Conservation (phyloP, 164 flowering plant species). For the Magnolia officinalis region DNA sequence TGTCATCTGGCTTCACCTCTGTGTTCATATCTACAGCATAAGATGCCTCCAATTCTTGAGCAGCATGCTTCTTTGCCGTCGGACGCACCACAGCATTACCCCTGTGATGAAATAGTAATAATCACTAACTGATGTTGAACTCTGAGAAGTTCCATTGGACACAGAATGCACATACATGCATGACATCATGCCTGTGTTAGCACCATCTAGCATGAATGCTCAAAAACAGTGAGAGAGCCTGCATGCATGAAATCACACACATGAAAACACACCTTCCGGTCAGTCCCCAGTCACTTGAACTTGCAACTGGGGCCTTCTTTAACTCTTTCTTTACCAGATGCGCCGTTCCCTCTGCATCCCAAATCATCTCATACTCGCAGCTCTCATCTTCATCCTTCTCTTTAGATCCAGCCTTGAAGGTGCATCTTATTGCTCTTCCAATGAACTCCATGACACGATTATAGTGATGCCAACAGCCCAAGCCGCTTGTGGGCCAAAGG, state of each 20-base stretch:
- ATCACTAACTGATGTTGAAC: background rate
- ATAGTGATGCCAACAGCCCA: constrained; percentile 24
- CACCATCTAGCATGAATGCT: background rate
- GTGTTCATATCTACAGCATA: constrained; percentile 28
- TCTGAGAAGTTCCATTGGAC: background rate
- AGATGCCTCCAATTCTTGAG: constrained; percentile 34
- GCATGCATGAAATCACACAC: background rate
- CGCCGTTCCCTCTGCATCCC: constrained; percentile 97
- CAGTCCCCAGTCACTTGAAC: constrained; percentile 29
- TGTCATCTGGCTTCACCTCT: constrained; percentile 27
- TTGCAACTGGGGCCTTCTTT: constrained; percentile 17
- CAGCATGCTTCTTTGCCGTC: constrained; percentile 45
- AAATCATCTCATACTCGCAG: constrained; percentile 82
- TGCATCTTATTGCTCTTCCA: constrained; percentile 25
- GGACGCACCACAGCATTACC: constrained; percentile 73
- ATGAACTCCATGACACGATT: constrained; percentile 19
- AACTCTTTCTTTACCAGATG: constrained; percentile 66
- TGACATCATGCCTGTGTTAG: background rate
- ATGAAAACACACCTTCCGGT: constrained; percentile 51
- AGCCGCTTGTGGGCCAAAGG: constrained; percentile 58
- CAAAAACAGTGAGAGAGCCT: background rate
- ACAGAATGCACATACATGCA: constrained; percentile 5
- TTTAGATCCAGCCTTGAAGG: constrained; percentile 35
- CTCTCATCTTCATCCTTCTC: constrained; percentile 77
- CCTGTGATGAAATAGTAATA: constrained; percentile 32